These are phyloP conservation scores for Xylariaceae sp. DNA, from an alignment of 2,329 filamentous ascomycete species.

Conservation along the genomic window DNA sequence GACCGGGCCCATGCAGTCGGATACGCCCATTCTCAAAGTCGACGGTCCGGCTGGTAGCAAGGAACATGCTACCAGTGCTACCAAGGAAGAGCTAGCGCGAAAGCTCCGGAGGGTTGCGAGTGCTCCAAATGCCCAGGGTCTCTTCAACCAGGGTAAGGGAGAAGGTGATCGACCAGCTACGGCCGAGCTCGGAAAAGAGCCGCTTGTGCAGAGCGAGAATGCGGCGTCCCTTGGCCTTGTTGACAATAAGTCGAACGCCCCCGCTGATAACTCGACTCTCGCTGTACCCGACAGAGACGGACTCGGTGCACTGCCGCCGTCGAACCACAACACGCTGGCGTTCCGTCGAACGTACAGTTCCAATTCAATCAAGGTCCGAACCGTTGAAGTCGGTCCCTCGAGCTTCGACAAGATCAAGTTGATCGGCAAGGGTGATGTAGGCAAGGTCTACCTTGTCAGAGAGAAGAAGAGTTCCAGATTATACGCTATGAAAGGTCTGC, in stretches of 20 bases:
- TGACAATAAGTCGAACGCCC: slow-evolving; percentile 39
- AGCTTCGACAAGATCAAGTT: slow-evolving; percentile 99
- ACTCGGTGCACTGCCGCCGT: slow-evolving; percentile 59
- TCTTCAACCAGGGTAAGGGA: slow-evolving; percentile 60
- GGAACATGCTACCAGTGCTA: slow-evolving; percentile 66
- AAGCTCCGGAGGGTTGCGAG: slow-evolving; percentile 92
- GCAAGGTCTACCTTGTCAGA: slow-evolving; percentile 93
- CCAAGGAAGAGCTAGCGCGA: slow-evolving; percentile 89
- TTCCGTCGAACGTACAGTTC: slow-evolving; percentile 97
- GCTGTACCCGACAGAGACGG: slow-evolving; percentile 44
- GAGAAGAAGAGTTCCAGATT: slow-evolving; percentile 96
- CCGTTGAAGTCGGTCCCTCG: slow-evolving; percentile 89
- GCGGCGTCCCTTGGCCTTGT: slow-evolving; percentile 43
- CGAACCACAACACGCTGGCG: slow-evolving; percentile 62
- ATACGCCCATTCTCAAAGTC: slow-evolving; percentile 75
- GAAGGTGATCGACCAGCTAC: slow-evolving; percentile 70
- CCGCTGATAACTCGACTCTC: slow-evolving; percentile 36
- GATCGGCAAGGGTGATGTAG: slow-evolving; percentile 97
- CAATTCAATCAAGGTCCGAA: slow-evolving; percentile 97
- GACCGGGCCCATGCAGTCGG: slow-evolving; percentile 84
- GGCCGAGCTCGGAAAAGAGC: slow-evolving; percentile 80
- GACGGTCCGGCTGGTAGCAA: slow-evolving; percentile 61
- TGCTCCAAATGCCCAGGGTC: slow-evolving; percentile 90
- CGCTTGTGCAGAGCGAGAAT: slow-evolving; percentile 56
- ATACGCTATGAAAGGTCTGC: slow-evolving; percentile 95